phyloP scores from a whole-genome alignment of 2,329 filamentous ascomycete species.

The Exserohilum turcica region DNA sequence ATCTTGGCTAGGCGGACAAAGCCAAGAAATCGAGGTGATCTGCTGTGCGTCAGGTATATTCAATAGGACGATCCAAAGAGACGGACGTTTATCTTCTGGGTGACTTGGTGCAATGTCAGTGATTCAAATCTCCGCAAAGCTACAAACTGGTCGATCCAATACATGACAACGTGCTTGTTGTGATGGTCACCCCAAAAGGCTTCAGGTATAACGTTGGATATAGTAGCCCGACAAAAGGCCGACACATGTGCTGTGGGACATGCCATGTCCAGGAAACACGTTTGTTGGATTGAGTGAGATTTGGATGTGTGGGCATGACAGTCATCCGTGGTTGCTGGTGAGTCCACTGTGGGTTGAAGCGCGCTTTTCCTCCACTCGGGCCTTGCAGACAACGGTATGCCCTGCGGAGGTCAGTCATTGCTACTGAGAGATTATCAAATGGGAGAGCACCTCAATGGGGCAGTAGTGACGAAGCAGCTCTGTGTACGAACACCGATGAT shows the following conservation, averaged over 20 bases:
- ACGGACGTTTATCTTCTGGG: slow-evolving; percentile 74
- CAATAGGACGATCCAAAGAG: slow-evolving; percentile 1
- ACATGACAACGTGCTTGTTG: slow-evolving; percentile 68
- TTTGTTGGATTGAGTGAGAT: slow-evolving; percentile 24
- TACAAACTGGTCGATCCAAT: slow-evolving; percentile 77
- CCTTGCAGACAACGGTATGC: slow-evolving; percentile 31
- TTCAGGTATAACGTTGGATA: slow-evolving; percentile 73
- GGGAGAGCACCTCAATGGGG: slow-evolving; percentile 52
- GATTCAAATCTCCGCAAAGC: slow-evolving; percentile 79
- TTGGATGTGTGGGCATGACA: slow-evolving; percentile 1
- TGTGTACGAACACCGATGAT: slow-evolving; percentile 78
- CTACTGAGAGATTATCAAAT: not conserved
- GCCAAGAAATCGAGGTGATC: slow-evolving; percentile 74
- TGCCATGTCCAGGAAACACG: slow-evolving; percentile 67
- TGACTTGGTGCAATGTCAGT: slow-evolving; percentile 76
- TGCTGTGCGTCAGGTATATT: slow-evolving; percentile 45
- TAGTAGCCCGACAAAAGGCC: slow-evolving; percentile 80
- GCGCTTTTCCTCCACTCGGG: slow-evolving; percentile 33
- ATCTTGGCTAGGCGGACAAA: slow-evolving; percentile 60
- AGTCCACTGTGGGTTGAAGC: slow-evolving; percentile 22
- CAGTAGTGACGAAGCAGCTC: slow-evolving; percentile 82
- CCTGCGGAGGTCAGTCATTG: slow-evolving; percentile 28
- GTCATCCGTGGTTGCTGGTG: slow-evolving; percentile 8
- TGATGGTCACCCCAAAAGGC: slow-evolving; percentile 73
- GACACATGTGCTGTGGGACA: slow-evolving; percentile 73